phyloP scores from a whole-genome alignment of 495 filamentous ascomycete species.

The Aspergillus coremiiformis region DNA sequence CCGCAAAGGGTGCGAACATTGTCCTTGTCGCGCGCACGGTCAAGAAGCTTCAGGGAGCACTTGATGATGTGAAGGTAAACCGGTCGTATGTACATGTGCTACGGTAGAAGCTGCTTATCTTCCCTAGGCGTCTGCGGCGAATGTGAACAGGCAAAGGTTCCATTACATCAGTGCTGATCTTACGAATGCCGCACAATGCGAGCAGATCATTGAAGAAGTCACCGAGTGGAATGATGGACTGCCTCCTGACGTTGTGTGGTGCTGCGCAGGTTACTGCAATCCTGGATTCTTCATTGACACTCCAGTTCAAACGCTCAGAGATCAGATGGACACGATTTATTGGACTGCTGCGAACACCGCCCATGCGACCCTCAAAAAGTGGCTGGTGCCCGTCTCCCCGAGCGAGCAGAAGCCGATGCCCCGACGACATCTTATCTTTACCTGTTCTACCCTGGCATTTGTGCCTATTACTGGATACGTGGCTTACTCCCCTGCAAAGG shows the following conservation, averaged over 20 bases:
- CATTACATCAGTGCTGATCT: conserved; percentile 81
- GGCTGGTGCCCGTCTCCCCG: conserved; percentile 37
- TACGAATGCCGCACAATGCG: conserved; percentile 56
- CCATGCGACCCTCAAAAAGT: conserved; percentile 49
- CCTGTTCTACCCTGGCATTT: conserved; percentile 68
- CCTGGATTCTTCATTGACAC: conserved; percentile 77
- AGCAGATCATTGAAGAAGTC: conserved; percentile 60
- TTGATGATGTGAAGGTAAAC: conserved; percentile 57
- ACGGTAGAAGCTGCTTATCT: conserved; percentile 9
- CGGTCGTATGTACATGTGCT: neutral
- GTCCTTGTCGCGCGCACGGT: conserved; percentile 75
- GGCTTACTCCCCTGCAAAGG: conserved; percentile 78
- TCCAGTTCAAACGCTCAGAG: conserved; percentile 51
- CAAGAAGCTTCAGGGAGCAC: conserved; percentile 63
- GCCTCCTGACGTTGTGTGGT: conserved; percentile 84
- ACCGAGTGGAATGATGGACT: conserved; percentile 73
- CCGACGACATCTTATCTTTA: conserved; percentile 80
- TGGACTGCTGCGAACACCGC: conserved; percentile 84
- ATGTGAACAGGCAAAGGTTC: conserved; percentile 64
- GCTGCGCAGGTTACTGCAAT: conserved; percentile 68
- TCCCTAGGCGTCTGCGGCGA: conserved; percentile 49
- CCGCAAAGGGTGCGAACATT: conserved; percentile 78
- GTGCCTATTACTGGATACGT: conserved; percentile 75
- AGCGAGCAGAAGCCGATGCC: conserved; percentile 25
- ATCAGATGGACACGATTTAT: conserved; percentile 90